Base-by-base conservation (phyloP, 805 yeast species). In the Candida taoyuanica region DNA sequence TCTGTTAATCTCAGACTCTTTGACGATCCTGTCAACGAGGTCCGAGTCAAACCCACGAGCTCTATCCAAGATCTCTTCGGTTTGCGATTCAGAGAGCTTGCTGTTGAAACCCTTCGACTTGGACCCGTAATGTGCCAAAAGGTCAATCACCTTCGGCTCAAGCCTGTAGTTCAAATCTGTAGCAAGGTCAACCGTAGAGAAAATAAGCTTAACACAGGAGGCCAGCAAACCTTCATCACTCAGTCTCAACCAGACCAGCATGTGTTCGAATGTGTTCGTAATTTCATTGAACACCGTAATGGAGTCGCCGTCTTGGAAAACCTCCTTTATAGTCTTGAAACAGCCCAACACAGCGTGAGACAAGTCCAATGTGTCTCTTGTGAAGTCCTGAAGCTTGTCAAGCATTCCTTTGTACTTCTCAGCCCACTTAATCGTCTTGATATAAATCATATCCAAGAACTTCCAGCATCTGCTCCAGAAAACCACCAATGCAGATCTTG, bases 291-390 rank as follows among this genome's bases (percentile, higher is more conserved):
- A 71, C n/a, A 83, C 54, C 15, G 60, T 58, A 37, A 48, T 44
- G 8, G 51, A 34, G 19, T 40, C 38, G 40, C 51, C 53, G 7
- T 46, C 51, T 5, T 49, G 49, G 23, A 50, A 47, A 6, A 60
- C 59, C 0, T 65, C 58, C 17, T 55, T 50, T 7, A 70, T 59
- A n/a, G 72, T 65, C 42, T 79, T 67, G 52, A 74, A 83, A 2
- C 89, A 76, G 39, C 73, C 78, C n/a, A 89, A 56, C 24, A 89
- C 62, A 2, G 70, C 59, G 44, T 81, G 79, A 42, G 95, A 81
- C 23, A 85, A 67, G 49, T 89, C 96, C 35, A 91, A 67, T 0
- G 86, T 80, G 54, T 87, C 96, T 56, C 95, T 74, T 3, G 96
- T 85, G 49, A 87, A 89, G 40, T 88, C n/a, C n/a, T n/a, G n/a